Percentiles rank a stretch among this genome's conserved stretches.
Conservation (phyloP, 352 stramenopile genomes). For the Phytopythium chamaehyphon region DNA sequence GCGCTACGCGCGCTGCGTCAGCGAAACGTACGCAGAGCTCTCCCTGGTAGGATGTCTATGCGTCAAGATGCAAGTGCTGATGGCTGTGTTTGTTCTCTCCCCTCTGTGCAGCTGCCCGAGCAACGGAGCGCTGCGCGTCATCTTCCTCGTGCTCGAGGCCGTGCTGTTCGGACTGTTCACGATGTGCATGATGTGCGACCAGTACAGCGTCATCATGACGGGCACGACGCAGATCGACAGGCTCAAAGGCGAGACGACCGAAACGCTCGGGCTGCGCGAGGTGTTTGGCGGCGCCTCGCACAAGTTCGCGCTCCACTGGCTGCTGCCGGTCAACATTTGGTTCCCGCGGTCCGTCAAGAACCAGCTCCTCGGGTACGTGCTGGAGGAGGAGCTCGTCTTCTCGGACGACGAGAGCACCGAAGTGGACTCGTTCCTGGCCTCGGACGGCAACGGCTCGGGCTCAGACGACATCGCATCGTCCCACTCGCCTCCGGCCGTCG, state of each 20-base stretch:
- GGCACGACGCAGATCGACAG: slow-evolving; percentile 97
- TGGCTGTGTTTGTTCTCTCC: slow-evolving; percentile 6
- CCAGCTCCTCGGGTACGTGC: slow-evolving; percentile 76
- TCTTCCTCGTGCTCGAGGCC: slow-evolving; percentile 85
- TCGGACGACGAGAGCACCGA: slow-evolving; percentile 75
- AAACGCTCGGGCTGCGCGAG: slow-evolving; percentile 75
- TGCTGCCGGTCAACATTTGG: slow-evolving; percentile 85
- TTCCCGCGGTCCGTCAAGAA: slow-evolving; percentile 85
- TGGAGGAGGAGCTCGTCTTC: slow-evolving; percentile 64
- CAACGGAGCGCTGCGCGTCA: slow-evolving; percentile 67
- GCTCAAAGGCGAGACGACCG: slow-evolving; percentile 88
- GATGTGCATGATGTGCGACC: slow-evolving; percentile 98
- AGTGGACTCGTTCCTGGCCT: slow-evolving; percentile 65
- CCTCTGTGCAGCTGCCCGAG: slow-evolving; percentile 61
- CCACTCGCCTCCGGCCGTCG: slow-evolving; percentile 24
- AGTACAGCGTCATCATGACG: slow-evolving; percentile 95
- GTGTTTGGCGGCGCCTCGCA: slow-evolving; percentile 67
- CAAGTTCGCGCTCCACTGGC: slow-evolving; percentile 69
- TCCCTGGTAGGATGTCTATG: background rate
- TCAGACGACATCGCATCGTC: slow-evolving; percentile 10
- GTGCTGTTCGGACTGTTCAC: slow-evolving; percentile 98
- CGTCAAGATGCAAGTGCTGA: slow-evolving; percentile 1
- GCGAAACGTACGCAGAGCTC: slow-evolving; percentile 58
- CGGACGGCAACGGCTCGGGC: slow-evolving; percentile 29
- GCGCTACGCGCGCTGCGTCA: slow-evolving; percentile 85